phyloP scores from a whole-genome alignment of 177 flowering plant species.

The Vitis hybrid region DNA sequence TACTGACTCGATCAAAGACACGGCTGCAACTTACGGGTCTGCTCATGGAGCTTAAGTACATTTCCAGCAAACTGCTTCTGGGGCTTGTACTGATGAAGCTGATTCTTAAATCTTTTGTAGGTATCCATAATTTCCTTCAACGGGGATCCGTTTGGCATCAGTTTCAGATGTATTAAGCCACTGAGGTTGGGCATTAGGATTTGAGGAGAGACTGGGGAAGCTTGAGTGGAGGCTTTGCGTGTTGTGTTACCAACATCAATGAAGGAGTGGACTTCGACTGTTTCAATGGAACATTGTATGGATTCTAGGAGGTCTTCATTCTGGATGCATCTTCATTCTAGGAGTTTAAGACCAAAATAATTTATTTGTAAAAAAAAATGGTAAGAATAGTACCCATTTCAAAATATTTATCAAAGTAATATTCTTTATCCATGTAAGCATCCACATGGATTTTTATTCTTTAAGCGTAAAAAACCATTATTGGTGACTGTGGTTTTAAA shows the following conservation, averaged over 20 bases:
- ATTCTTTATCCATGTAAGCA: too few species aligned
- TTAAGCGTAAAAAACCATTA: too few species aligned
- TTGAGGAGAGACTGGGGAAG: conserved; percentile 90
- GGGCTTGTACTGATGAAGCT: conserved; percentile 13
- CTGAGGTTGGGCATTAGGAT: conserved; percentile 91
- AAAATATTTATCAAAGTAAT: too few species aligned
- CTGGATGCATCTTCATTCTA: conserved; percentile 20
- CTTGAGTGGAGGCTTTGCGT: conserved; percentile 78
- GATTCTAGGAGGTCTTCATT: conserved; percentile 92
- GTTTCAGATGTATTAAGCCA: conserved; percentile 88
- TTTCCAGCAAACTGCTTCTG: conserved; percentile 17
- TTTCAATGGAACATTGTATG: conserved; percentile 85
- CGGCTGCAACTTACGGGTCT: too few species aligned
- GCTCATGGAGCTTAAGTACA: not conserved
- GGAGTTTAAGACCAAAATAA: too few species aligned
- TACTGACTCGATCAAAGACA: too few species aligned
- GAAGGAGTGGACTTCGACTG: conserved; percentile 84
- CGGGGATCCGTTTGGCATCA: conserved; percentile 83
- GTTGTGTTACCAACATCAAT: conserved; percentile 96
- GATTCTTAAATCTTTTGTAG: conserved; percentile 6
- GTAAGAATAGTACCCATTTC: too few species aligned
- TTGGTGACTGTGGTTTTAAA: too few species aligned
- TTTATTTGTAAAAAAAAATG: too few species aligned
- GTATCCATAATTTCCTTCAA: conserved; percentile 28
- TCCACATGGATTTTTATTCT: too few species aligned